Percentiles rank a stretch among this genome's conserved stretches.
Evolutionary conservation across 2,329 filamentous ascomycete species (phyloP).

Genomic region (Leptographium procerum): DNA sequence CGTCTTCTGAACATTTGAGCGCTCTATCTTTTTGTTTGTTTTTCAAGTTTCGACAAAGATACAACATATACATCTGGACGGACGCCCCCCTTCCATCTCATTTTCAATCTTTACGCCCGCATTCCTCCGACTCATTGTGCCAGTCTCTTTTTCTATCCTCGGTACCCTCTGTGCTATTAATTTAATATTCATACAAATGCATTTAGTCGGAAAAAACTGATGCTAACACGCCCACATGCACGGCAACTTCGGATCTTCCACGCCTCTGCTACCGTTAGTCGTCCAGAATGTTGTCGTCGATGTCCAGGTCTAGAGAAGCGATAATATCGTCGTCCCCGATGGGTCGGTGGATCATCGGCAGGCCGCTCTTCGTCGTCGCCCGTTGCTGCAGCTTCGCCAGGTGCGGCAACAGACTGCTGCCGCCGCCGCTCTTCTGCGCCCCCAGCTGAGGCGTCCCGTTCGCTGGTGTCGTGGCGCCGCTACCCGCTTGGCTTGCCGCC

Average conservation of each 20-base stretch:
- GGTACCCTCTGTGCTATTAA: not conserved
- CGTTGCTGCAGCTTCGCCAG: conserved; percentile 39
- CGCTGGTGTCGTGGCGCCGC: conserved; percentile 39
- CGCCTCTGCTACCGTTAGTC: not conserved
- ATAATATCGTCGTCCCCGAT: conserved; percentile 90
- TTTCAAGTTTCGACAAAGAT: too few species aligned
- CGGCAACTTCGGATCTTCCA: not conserved
- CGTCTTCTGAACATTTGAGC: not conserved
- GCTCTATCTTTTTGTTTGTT: too few species aligned
- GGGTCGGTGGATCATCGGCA: conserved; percentile 63
- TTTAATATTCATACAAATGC: not conserved
- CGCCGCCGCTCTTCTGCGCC: conserved; percentile 26
- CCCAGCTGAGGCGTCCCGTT: conserved; percentile 35
- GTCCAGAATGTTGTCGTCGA: conserved; percentile 67
- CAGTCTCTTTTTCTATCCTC: not conserved
- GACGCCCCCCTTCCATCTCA: not conserved
- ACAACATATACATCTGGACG: too few species aligned
- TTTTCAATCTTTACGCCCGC: not conserved
- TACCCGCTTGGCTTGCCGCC: conserved; percentile 23
- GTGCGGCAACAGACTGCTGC: conserved; percentile 32
- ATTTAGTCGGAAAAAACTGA: not conserved
- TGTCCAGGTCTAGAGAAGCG: conserved; percentile 75
- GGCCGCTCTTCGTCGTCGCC: conserved; percentile 42
- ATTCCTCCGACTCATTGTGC: not conserved
- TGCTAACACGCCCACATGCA: not conserved